Base-by-base conservation (phyloP, 495 filamentous ascomycete genomes). In the Daldinia concentrica region DNA sequence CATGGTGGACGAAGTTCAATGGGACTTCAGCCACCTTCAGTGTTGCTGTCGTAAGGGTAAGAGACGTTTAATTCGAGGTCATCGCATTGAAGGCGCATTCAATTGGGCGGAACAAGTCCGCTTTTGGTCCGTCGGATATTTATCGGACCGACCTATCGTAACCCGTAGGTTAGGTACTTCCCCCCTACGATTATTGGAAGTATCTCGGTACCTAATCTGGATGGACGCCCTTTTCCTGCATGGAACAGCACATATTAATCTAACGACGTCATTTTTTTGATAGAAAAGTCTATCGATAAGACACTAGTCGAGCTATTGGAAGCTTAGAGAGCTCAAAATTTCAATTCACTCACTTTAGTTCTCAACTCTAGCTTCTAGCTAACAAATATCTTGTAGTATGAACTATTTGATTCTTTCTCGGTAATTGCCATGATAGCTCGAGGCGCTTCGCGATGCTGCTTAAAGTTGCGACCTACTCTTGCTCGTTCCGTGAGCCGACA, bases 1-100 rank as follows among this genome's bases (percentile, higher is more conserved):
- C 95, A 99, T 99, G 76, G 80, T 95, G 74, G 84, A 66, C 70
- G 75, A 76, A 58, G 65, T 45, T 76, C 74, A 74, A 80, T 69
- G 59, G 74, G 62, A 65, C 69, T 74, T 58, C 41, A 11, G 37
- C 39, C 58, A 50, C 37, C 17, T 68, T 26, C 29, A 29, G 32
- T 62, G 48, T 61, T 72, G 72, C 43, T 64, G 29, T 61, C n/a
- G 36, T 36, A 58, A 55, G 30, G 8, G 26, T 19, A n/a, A 57
- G 43, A 36, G 11, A 43, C 3, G 37, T 15, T 58, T 26, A 30
- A 45, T 60, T 60, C 30, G 39, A 54, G 39, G 68, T 71, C 45
- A 52, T 66, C 64, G 50, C 19, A 52, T 57, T 34, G 54, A 32
- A 36, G 8, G 29, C 29, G 43, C 65, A 63, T 62, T 60, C 59